Evolutionary conservation across 176 grass and related monocot genomes (phyloP).

Genomic region (Tillandsia leiboldiana): DNA sequence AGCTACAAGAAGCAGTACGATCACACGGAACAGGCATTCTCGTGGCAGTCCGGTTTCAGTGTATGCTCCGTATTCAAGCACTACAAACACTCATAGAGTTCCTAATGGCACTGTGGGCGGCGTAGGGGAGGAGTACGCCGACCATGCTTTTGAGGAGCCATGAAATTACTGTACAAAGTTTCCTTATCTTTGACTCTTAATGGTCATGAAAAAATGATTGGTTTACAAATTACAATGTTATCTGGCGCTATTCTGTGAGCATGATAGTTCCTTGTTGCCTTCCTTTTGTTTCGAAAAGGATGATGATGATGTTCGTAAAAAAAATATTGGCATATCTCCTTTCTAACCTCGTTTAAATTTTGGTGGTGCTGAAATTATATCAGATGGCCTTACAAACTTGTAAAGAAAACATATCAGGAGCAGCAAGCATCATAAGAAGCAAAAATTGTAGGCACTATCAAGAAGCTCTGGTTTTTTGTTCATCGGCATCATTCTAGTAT

Average conservation of each 20-base stretch:
- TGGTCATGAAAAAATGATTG: neutral
- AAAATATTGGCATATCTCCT: neutral
- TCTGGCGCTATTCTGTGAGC: neutral
- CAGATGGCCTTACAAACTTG: neutral
- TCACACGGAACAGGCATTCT: slow-evolving; percentile 45
- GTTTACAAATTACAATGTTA: neutral
- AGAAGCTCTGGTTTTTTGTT: no score
- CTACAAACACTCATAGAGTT: slow-evolving; percentile 14
- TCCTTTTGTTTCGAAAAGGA: neutral
- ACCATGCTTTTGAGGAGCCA: slow-evolving; percentile 32
- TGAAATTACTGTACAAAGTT: slow-evolving; percentile 18
- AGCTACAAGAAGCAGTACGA: slow-evolving; percentile 58
- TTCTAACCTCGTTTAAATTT: neutral
- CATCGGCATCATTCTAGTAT: no score
- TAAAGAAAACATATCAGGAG: neutral
- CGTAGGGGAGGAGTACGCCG: slow-evolving; percentile 31
- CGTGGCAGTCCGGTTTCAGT: slow-evolving; percentile 38
- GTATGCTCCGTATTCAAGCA: slow-evolving; percentile 43
- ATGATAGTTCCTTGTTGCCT: neutral
- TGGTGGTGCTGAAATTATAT: neutral
- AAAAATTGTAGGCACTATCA: no score
- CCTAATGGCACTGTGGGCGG: slow-evolving; percentile 29
- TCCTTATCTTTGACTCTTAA: neutral
- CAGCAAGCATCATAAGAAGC: neutral
- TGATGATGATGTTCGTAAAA: neutral